phyloP scores from a whole-genome alignment of 805 yeast genomes.

The Wickerhamomyces rabaulensis region DNA sequence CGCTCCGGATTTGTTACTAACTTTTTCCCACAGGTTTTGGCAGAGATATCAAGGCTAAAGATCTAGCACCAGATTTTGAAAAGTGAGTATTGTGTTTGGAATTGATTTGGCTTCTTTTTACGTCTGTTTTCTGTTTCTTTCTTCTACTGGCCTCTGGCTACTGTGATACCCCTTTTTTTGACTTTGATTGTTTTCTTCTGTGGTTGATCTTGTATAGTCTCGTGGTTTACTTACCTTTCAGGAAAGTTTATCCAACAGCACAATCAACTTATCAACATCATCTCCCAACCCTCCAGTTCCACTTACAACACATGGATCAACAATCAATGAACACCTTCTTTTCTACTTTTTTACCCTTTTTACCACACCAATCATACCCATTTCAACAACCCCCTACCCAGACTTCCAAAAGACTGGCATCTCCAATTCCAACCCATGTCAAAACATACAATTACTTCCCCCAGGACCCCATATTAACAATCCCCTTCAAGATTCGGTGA shows the following conservation, averaged over 20 bases:
- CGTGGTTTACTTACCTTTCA: neutral
- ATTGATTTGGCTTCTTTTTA: constrained; percentile 3
- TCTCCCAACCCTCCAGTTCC: neutral
- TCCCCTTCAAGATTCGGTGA: constrained; percentile 41
- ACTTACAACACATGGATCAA: neutral
- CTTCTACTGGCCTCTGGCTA: neutral
- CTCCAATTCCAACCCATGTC: neutral
- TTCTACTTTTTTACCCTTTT: neutral
- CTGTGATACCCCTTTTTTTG: neutral
- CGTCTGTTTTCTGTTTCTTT: constrained; percentile 3
- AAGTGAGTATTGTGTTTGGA: constrained; percentile 37
- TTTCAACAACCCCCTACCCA: neutral
- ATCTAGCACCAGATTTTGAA: constrained; percentile 56
- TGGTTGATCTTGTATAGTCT: neutral
- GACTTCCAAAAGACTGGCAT: neutral
- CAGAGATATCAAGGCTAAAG: constrained; percentile 48
- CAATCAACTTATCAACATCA: neutral
- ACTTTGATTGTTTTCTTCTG: neutral
- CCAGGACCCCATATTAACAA: constrained; percentile 1
- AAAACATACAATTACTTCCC: neutral
- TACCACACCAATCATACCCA: neutral
- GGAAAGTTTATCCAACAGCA: neutral
- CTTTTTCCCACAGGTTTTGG: constrained; percentile 33
- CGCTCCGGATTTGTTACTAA: neutral
- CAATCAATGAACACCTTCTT: neutral